Evolutionary conservation across 1,284 basidiomycete genomes (phyloP), one percentile per base, ranked within the genome.

Genomic region (Ustilago vetiveriae): DNA sequence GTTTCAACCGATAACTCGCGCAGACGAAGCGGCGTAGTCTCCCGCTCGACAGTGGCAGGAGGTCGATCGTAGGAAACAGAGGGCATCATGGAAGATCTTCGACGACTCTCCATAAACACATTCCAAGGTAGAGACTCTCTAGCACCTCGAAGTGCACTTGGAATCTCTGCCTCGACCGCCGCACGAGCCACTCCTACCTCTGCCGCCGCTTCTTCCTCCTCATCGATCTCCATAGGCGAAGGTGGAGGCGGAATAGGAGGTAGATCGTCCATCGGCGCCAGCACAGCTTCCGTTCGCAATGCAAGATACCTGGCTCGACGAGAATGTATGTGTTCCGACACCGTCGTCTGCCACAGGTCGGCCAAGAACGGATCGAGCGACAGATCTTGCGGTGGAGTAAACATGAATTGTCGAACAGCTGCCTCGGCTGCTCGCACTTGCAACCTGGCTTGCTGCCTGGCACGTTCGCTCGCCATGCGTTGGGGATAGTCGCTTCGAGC

Each of bases 41-140:
- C 66, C 9, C 64, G 56, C 29, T 60, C 51, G 11, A 65, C 52
- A 0, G 55, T 46, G 2, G 45, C n/a, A n/a, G n/a, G 35, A 0
- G 63, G 54, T 43, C 49, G 42, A 11, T 68, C 65, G 39, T 63
- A 53, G 0, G 66, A 69, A 17, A 59, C 30, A 4, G 66, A 69
- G 4, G 54, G 66, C 54, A 69, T 27, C 66, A 63, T 58, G 19
- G 66, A 69, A 4, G 66, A 69, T 4, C 66, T 36, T 33, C 68
- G 39, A 19, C 68, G 57, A 3, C 58, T 57, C 41, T 66, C 63
- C 49, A 57, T 53, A 14, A 62, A 65, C 0, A 63, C 36, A 36
- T 71, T 66, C 68, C 68, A 71, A 3, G 68, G 68, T 4, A 71
- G 43, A 11, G 65, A 63, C 10, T 64, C 66, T 24, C 55, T 35